Evolutionary conservation across 164 flowering plant species (phyloP).

Genomic region (Litsea cubeba): DNA sequence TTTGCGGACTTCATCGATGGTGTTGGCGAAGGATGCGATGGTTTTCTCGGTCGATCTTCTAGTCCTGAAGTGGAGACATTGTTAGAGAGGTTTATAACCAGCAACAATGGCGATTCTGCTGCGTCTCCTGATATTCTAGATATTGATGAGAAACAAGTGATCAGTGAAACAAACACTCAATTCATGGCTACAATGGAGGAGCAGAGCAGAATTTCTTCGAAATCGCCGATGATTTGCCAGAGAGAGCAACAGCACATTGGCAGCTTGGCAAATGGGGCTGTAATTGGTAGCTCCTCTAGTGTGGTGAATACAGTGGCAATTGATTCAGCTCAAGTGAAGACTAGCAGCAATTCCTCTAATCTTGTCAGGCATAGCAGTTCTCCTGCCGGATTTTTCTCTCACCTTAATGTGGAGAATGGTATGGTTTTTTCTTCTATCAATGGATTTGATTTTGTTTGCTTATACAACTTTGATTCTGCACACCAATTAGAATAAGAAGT

Average conservation of each 20-base stretch:
- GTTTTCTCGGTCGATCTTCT: slow-evolving; percentile 25
- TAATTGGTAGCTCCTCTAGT: slow-evolving; percentile 20
- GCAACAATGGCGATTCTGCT: neutral
- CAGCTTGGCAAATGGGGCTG: slow-evolving; percentile 5
- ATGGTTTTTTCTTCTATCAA: slow-evolving; percentile 1
- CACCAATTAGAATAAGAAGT: no score
- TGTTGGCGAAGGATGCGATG: slow-evolving; percentile 12
- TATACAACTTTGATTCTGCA: no score
- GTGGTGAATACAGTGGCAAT: slow-evolving; percentile 22
- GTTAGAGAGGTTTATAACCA: slow-evolving; percentile 27
- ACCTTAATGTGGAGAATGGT: slow-evolving; percentile 56
- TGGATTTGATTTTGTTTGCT: neutral
- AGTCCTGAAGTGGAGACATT: slow-evolving; percentile 27
- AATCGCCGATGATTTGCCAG: slow-evolving; percentile 16
- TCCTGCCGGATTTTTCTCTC: slow-evolving; percentile 74
- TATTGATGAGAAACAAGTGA: slow-evolving; percentile 12
- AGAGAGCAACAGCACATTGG: slow-evolving; percentile 15
- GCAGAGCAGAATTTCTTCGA: slow-evolving; percentile 10
- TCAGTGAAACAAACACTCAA: slow-evolving; percentile 11
- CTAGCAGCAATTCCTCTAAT: slow-evolving; percentile 30
- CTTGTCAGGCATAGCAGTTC: slow-evolving; percentile 79
- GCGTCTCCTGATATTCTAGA: neutral
- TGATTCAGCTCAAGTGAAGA: slow-evolving; percentile 27
- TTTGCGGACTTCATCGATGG: slow-evolving; percentile 24
- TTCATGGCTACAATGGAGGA: slow-evolving; percentile 1